Evolutionary conservation across 2,329 filamentous ascomycete species (phyloP).

Genomic region (Cladophialophora exuberans): DNA sequence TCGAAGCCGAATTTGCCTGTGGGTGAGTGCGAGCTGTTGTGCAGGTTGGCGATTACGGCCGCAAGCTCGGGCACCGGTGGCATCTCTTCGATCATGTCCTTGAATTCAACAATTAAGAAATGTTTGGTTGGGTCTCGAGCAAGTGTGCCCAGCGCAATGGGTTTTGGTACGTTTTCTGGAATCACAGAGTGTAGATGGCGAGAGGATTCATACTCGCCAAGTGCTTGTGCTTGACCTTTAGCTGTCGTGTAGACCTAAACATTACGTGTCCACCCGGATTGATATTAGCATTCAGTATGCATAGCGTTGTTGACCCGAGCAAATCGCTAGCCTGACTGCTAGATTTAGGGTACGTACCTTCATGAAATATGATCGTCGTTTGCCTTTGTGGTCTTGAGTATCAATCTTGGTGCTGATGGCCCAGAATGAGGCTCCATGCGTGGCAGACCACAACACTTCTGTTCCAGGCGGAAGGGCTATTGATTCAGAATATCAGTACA

Average conservation of each 20-base stretch:
- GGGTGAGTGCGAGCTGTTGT: not conserved
- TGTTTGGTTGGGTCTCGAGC: not conserved
- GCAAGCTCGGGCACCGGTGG: not conserved
- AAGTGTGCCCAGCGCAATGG: not conserved
- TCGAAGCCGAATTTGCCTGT: constrained; percentile 25
- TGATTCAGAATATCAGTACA: too few relatives aligned
- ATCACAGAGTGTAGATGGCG: not conserved
- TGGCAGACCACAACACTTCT: not conserved
- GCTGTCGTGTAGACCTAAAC: not conserved
- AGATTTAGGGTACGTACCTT: not conserved
- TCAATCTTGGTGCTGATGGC: not conserved
- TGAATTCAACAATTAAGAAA: not conserved
- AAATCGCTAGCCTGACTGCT: too few relatives aligned
- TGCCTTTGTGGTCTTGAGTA: not conserved
- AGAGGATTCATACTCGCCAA: not conserved
- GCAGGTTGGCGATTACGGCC: not conserved
- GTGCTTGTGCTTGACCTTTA: not conserved
- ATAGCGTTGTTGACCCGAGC: too few relatives aligned
- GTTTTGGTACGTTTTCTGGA: not conserved
- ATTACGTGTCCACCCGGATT: too few relatives aligned
- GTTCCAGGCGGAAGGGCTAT: not conserved
- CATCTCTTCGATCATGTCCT: not conserved
- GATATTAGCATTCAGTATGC: not conserved
- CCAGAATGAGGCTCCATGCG: not conserved
- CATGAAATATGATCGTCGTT: not conserved